Evolutionary conservation across 306 rosid species (phyloP).

Genomic region (Vicia faba): DNA sequence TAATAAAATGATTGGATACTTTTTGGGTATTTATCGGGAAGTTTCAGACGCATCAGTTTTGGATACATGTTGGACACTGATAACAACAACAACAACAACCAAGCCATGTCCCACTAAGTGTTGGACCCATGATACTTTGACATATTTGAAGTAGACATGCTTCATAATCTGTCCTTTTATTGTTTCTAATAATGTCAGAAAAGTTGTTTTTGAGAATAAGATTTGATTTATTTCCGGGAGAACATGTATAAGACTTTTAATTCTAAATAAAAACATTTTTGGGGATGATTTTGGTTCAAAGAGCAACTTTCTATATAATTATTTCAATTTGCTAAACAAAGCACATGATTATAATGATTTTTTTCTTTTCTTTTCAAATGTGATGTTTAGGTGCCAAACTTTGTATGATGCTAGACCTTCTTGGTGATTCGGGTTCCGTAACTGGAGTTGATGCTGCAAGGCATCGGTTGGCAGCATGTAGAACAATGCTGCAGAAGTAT

Average conservation of each 20-base stretch:
- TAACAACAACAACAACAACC: too few relatives aligned
- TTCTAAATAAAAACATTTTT: not conserved
- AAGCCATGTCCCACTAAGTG: too few relatives aligned
- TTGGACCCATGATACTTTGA: too few relatives aligned
- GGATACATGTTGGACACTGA: not conserved
- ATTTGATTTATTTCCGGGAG: conserved; percentile 21
- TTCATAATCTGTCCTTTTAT: not conserved
- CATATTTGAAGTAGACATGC: not conserved
- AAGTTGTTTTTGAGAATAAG: not conserved
- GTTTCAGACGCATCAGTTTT: not conserved
- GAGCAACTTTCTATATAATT: not conserved
- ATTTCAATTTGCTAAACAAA: conserved; percentile 8
- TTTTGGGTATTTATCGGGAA: not conserved
- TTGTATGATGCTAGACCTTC: conserved; percentile 80
- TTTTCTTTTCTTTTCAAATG: conserved; percentile 21
- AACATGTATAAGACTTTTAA: not conserved
- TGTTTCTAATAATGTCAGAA: conserved; percentile 1
- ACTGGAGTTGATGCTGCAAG: conserved; percentile 91
- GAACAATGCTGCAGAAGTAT: conserved; percentile 87
- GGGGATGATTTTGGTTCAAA: conserved; percentile 1
- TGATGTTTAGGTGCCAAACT: conserved; percentile 82
- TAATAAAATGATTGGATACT: not conserved
- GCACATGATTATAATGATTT: not conserved
- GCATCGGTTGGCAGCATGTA: conserved; percentile 86
- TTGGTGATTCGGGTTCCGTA: conserved; percentile 75